Evolutionary conservation across 306 rosid genomes (phyloP).

Genomic region (Malus fusca): DNA sequence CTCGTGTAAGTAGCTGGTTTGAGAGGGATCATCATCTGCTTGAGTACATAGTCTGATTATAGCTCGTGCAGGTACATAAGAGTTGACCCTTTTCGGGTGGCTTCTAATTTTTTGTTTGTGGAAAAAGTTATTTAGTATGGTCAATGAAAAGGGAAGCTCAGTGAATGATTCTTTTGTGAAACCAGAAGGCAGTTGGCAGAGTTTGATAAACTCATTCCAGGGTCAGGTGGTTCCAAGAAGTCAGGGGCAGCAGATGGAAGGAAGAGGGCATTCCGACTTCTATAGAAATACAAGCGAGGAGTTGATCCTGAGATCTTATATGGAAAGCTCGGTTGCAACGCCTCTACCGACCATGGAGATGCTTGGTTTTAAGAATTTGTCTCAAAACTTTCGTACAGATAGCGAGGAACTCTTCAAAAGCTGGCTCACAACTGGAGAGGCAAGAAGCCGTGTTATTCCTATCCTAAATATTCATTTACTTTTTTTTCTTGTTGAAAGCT

Average conservation of each 20-base stretch:
- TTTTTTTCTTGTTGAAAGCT: conserved; percentile 1
- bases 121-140: conserved; percentile 7
- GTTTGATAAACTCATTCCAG: conserved; percentile 9
- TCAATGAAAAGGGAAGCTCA: conserved; percentile 12
- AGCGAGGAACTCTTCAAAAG: conserved; percentile 94
- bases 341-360: conserved; percentile 69
- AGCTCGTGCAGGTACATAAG: background rate
- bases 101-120: conserved; percentile 14
- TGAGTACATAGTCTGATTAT: background rate
- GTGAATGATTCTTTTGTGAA: conserved; percentile 19
- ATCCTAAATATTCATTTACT: background rate
- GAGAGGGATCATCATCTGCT: background rate
- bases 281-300: conserved; percentile 82
- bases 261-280: conserved; percentile 68
- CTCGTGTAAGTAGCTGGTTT: background rate
- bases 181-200: conserved; percentile 15
- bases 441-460: conserved; percentile 33
- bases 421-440: conserved; percentile 97
- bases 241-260: conserved; percentile 58
- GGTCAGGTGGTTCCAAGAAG: conserved; percentile 3
- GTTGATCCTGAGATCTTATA: conserved; percentile 60
- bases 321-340: conserved; percentile 68
- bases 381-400: conserved; percentile 66
- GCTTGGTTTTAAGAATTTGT: conserved; percentile 65
- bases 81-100: conserved; percentile 1